Base-by-base conservation (phyloP, 2,329 filamentous ascomycete species). In the Exophiala sp. region DNA sequence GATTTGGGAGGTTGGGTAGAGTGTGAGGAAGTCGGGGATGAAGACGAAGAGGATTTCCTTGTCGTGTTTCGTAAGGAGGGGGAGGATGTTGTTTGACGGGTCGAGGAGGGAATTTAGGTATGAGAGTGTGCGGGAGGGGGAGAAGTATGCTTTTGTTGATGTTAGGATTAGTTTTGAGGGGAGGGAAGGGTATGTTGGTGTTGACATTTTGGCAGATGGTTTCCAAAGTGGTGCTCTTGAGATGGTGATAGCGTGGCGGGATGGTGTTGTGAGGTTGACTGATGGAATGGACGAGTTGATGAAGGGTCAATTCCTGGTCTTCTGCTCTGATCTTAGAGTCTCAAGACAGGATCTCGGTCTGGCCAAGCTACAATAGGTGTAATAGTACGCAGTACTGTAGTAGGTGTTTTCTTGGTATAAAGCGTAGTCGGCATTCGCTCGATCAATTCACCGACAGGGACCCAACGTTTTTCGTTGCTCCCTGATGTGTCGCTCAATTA, bases 91-190 rank as follows among this genome's bases (percentile, higher is more conserved):
- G 36, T 76, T 66, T 68, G 80, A 66, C 7, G 75, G 75, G 29
- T 72, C 61, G 11, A 82, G 70, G 12, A 87, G 68, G 5, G 71
- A 71, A 47, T 69, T 61, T 66, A 82, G 72, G 66, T 85, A 86
- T 51, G 76, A 65, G 42, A 78, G 72, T 1, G 87, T 91, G 57
- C 78, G 77, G 9, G 79, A 71, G 7, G 85, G 79, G 57, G 85
- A 82, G 72, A 91, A 91, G 78, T 91, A 91, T 82, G 90, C 88
- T 66, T 91, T 91, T 36, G 87, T 82, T 43, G 84, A 87, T 60
- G 89, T 84, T 68, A 87, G 87, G 55, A 91, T 77, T 57, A 91
- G 76, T 64, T 83, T 84, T 65, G 82, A 81, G 43, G 75, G 78
- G 52, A 71, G 68, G 24, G 64, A 59, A 52, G 71, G 67, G 24